These are phyloP conservation scores for Melanogaster broomeanus DNA, from an alignment of 768 basidiomycete species.

Conservation along the genomic window DNA sequence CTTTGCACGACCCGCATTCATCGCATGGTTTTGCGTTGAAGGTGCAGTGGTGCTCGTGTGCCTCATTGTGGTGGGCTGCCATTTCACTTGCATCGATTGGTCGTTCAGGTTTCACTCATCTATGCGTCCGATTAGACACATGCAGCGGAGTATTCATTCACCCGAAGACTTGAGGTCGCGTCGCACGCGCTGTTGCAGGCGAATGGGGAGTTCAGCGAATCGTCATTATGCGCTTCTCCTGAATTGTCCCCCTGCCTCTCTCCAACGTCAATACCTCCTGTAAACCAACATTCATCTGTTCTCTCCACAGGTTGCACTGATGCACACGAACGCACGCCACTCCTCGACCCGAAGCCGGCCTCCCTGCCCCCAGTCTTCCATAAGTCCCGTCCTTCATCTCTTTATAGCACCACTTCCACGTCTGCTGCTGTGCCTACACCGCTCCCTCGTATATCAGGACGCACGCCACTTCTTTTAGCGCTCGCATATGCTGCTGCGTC, in stretches of 20 bases:
- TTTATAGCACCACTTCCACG: constrained; percentile 22
- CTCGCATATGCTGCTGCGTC: constrained; percentile 86
- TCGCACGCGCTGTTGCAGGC: constrained; percentile 4
- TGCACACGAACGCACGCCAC: constrained; percentile 54
- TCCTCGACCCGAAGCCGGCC: constrained; percentile 48
- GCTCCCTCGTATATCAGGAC: constrained; percentile 29
- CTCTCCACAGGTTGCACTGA: constrained; percentile 40
- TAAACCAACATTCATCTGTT: constrained; percentile 31
- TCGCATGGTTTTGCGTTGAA: constrained; percentile 79
- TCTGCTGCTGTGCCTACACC: constrained; percentile 10
- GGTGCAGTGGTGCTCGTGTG: constrained; percentile 58
- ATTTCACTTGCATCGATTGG: background rate
- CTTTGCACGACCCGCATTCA: constrained; percentile 74
- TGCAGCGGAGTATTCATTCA: constrained; percentile 62
- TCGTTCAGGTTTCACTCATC: background rate
- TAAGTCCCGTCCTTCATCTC: constrained; percentile 30
- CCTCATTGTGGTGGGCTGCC: constrained; percentile 59
- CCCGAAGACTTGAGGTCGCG: constrained; percentile 33
- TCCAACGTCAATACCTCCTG: constrained; percentile 33
- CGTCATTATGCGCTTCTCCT: constrained; percentile 18
- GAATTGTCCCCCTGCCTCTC: constrained; percentile 38
- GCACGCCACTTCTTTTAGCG: constrained; percentile 65
- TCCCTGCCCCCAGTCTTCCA: constrained; percentile 27
- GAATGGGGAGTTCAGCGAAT: background rate
- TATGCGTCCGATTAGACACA: constrained; percentile 57